Evolutionary conservation across 139 green algal species (phyloP).

Genomic region (Pleodorina starrii): DNA sequence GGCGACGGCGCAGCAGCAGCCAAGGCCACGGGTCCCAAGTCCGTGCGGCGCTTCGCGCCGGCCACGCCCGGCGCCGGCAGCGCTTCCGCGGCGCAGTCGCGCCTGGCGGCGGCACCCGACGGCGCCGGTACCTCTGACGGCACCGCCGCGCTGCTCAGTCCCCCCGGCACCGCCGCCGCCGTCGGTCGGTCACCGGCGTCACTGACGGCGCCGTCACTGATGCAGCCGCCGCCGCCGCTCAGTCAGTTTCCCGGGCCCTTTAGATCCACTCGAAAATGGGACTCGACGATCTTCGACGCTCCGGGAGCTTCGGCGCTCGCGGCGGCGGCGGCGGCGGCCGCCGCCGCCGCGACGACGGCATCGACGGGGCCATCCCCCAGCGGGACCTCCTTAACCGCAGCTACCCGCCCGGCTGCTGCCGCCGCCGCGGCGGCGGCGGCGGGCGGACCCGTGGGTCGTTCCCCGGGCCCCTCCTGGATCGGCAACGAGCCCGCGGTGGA

Average conservation of each 20-base stretch:
- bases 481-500: not conserved
- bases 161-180: not conserved
- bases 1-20: not conserved
- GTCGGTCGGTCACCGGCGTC: not conserved
- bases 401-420: not conserved
- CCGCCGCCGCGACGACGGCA: no score
- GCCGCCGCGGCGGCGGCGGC: not conserved
- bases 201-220: not conserved
- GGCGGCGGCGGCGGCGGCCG: not conserved
- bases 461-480: not conserved
- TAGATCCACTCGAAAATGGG: not conserved
- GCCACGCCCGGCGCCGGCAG: not conserved
- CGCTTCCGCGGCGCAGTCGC: not conserved
- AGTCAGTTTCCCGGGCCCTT: conserved; percentile 12
- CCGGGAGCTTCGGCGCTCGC: not conserved
- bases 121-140: not conserved
- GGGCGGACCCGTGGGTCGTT: not conserved
- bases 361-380: no score
- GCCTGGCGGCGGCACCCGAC: not conserved
- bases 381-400: not conserved
- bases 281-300: not conserved
- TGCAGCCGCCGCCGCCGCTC: not conserved
- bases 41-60: not conserved
- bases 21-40: not conserved
- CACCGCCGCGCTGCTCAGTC: not conserved